Evolutionary conservation across 352 stramenopile species (phyloP).

Genomic region (Phytophthora pluvialis): DNA sequence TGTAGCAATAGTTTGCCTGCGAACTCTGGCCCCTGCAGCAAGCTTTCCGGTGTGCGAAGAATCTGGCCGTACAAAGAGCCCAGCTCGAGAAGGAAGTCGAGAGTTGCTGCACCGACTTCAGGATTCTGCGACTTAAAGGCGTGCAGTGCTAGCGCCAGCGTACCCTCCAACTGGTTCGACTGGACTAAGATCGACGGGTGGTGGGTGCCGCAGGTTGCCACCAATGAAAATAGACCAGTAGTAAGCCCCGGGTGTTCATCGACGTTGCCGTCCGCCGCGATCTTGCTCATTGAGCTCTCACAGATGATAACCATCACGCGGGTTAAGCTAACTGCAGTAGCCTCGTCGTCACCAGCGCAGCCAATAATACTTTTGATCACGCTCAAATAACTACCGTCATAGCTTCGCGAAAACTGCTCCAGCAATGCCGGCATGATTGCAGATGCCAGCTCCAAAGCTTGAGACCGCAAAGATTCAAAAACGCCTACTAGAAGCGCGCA

Average conservation of each 20-base stretch:
- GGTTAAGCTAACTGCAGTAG: conserved; percentile 62
- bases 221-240: conserved; percentile 62
- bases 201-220: conserved; percentile 58
- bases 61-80: conserved; percentile 78
- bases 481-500: conserved; percentile 63
- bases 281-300: conserved; percentile 62
- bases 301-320: conserved; percentile 69
- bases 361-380: conserved; percentile 78
- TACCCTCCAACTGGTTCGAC: conserved; percentile 69
- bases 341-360: conserved; percentile 67
- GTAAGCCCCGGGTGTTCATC: conserved; percentile 63
- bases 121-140: conserved; percentile 71
- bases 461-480: conserved; percentile 65
- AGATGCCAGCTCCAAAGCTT: conserved; percentile 66
- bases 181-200: conserved; percentile 70
- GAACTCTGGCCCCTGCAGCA: conserved; percentile 56
- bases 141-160: conserved; percentile 66
- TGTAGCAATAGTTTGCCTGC: conserved; percentile 64
- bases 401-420: conserved; percentile 65
- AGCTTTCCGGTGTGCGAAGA: conserved; percentile 55
- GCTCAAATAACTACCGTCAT: conserved; percentile 63
- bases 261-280: conserved; percentile 50
- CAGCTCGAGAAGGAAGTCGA: conserved; percentile 72
- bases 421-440: conserved; percentile 69
- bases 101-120: conserved; percentile 59